Conservation (phyloP, 2,329 filamentous ascomycete genomes). For the Pseudogymnoascus sp. region DNA sequence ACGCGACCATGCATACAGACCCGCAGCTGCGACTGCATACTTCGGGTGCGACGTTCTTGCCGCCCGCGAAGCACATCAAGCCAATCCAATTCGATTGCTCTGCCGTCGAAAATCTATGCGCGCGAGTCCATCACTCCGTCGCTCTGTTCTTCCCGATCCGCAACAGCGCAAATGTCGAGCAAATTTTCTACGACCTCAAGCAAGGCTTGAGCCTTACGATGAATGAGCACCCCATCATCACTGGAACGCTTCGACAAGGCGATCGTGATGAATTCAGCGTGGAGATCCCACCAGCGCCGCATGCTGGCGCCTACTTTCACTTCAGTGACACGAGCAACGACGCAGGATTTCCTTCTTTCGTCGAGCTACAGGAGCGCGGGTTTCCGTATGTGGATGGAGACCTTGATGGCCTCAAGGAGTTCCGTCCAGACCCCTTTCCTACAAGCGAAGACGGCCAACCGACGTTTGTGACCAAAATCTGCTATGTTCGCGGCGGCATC, state of each 20-base stretch:
- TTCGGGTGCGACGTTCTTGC: background rate
- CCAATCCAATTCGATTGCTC: background rate
- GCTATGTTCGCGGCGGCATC: background rate
- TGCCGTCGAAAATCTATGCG: constrained; percentile 2
- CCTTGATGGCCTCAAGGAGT: background rate
- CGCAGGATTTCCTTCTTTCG: background rate
- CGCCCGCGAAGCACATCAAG: background rate
- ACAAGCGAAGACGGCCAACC: background rate
- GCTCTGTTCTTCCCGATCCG: background rate
- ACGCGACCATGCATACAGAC: background rate
- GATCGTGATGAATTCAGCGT: background rate
- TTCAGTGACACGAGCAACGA: background rate
- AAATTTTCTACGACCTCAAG: constrained; percentile 3
- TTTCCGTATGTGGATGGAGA: constrained; percentile 8
- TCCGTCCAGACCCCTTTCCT: constrained; percentile 1
- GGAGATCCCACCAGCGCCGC: background rate
- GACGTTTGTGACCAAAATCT: background rate
- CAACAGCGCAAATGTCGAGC: background rate
- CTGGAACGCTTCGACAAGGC: background rate
- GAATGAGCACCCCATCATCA: background rate
- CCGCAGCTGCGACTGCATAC: background rate
- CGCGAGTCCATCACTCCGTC: constrained; percentile 2
- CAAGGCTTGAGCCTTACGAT: background rate
- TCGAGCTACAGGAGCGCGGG: background rate
- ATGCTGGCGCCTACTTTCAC: constrained; percentile 7